Evolutionary conservation across 331 rosid species (phyloP).

Genomic region (Quercus tomentella): DNA sequence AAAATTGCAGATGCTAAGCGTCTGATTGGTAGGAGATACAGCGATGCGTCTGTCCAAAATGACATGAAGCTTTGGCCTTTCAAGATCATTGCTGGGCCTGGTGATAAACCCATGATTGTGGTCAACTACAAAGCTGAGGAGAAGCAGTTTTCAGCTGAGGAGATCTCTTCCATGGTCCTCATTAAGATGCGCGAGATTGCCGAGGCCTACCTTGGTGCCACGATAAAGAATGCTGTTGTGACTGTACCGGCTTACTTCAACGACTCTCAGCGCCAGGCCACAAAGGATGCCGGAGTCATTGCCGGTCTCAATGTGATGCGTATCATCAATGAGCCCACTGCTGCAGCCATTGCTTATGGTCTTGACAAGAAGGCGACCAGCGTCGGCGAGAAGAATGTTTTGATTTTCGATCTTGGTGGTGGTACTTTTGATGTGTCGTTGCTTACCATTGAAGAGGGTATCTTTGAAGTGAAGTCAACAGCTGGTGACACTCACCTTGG

Average conservation of each 20-base stretch:
- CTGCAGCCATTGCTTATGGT: conserved; percentile 78
- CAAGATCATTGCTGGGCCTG: conserved; percentile 60
- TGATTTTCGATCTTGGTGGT: conserved; percentile 74
- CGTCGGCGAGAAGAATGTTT: conserved; percentile 66
- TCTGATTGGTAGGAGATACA: conserved; percentile 60
- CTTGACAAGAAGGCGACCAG: conserved; percentile 74
- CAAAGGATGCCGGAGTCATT: conserved; percentile 73
- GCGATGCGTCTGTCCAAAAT: conserved; percentile 61
- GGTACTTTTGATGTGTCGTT: conserved; percentile 80
- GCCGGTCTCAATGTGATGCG: conserved; percentile 67
- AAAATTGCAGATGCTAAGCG: conserved; percentile 60
- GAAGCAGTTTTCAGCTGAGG: conserved; percentile 70
- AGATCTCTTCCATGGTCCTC: conserved; percentile 73
- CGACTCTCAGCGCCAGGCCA: conserved; percentile 78
- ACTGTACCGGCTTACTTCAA: conserved; percentile 79
- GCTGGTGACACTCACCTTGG: conserved; percentile 85
- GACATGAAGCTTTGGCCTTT: conserved; percentile 84
- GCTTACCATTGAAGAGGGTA: conserved; percentile 79
- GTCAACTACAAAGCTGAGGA: conserved; percentile 72
- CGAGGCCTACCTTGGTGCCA: conserved; percentile 63
- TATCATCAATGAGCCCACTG: conserved; percentile 72
- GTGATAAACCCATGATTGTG: conserved; percentile 66
- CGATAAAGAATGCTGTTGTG: conserved; percentile 64
- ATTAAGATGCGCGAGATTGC: conserved; percentile 78
- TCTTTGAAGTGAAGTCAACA: conserved; percentile 72